Percentiles rank a stretch among this genome's conserved stretches.
phyloP scores from a whole-genome alignment of 352 stramenopile species.

The Phytophthora podocarpi region DNA sequence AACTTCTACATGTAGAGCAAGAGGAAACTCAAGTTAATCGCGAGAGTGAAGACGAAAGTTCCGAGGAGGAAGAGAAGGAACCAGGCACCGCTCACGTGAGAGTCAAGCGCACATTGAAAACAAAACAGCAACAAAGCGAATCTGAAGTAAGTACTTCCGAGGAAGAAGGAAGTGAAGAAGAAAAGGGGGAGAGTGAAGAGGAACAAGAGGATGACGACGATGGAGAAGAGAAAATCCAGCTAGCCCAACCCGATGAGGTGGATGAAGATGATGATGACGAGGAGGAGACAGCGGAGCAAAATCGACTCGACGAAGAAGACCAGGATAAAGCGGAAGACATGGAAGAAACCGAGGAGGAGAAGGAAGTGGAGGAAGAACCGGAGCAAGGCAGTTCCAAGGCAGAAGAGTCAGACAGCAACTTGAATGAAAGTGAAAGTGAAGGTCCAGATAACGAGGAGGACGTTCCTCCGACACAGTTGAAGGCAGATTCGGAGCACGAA shows the following conservation, averaged over 20 bases:
- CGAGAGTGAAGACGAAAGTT: conserved; percentile 15
- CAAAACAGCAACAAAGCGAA: conserved; percentile 6
- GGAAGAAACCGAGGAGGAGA: conserved; percentile 16
- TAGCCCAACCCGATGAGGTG: conserved; percentile 29
- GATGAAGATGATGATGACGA: conserved; percentile 9
- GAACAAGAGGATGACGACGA: conserved; percentile 17
- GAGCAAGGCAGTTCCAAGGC: neutral
- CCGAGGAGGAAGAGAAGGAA: conserved; percentile 11
- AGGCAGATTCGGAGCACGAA: conserved; percentile 11
- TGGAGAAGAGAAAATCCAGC: conserved; percentile 20
- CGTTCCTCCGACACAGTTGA: conserved; percentile 9
- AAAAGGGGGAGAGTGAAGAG: conserved; percentile 8
- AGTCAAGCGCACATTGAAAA: conserved; percentile 6
- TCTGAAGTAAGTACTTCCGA: conserved; percentile 18
- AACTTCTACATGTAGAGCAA: conserved; percentile 8
- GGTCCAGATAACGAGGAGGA: conserved; percentile 18
- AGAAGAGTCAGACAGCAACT: conserved; percentile 13
- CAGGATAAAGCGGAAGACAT: neutral
- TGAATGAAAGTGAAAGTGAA: conserved; percentile 13
- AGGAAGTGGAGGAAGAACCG: conserved; percentile 7
- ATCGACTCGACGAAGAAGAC: neutral
- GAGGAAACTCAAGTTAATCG: conserved; percentile 14
- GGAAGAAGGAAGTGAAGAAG: conserved; percentile 12
- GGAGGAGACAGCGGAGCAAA: too few relatives aligned
- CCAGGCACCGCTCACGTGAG: neutral